Conservation (phyloP, 768 basidiomycete species). For the Tulasnella sp. region DNA sequence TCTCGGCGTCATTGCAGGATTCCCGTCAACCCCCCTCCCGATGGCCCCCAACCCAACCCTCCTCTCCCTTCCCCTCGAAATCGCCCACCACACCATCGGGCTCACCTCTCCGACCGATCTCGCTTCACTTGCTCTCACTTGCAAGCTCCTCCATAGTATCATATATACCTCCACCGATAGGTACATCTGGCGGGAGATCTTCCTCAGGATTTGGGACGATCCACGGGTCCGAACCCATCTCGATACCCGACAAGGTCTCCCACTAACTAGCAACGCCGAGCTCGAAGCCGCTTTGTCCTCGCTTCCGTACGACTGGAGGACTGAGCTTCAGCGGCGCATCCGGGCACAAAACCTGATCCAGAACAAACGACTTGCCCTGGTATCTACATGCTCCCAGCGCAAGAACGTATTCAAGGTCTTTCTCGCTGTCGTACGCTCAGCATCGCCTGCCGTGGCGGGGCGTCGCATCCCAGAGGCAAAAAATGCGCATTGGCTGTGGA, state of each 20-base stretch:
- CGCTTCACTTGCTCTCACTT: conserved; percentile 46
- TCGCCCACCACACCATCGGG: conserved; percentile 44
- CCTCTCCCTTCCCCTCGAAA: conserved; percentile 42
- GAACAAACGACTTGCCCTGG: not conserved
- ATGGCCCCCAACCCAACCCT: conserved; percentile 16
- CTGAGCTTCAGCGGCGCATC: conserved; percentile 39
- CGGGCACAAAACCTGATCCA: conserved; percentile 35
- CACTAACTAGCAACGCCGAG: not conserved
- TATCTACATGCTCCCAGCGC: conserved; percentile 1
- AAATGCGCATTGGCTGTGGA: conserved; percentile 5
- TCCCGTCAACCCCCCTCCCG: not conserved
- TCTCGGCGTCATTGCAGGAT: no score
- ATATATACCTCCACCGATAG: conserved; percentile 41
- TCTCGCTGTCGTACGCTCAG: not conserved
- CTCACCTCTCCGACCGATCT: conserved; percentile 47
- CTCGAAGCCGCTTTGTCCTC: conserved; percentile 14
- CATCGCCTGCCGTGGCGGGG: not conserved
- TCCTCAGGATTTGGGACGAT: conserved; percentile 53
- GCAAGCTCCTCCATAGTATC: conserved; percentile 35
- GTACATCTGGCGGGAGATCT: conserved; percentile 58
- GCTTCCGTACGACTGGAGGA: conserved; percentile 38
- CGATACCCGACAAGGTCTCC: conserved; percentile 18
- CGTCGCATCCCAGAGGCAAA: not conserved
- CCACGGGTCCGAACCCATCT: conserved; percentile 30
- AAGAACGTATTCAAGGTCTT: conserved; percentile 11